Base-by-base conservation (phyloP, 2,329 filamentous ascomycete genomes). In the Didymellaceae sp. region DNA sequence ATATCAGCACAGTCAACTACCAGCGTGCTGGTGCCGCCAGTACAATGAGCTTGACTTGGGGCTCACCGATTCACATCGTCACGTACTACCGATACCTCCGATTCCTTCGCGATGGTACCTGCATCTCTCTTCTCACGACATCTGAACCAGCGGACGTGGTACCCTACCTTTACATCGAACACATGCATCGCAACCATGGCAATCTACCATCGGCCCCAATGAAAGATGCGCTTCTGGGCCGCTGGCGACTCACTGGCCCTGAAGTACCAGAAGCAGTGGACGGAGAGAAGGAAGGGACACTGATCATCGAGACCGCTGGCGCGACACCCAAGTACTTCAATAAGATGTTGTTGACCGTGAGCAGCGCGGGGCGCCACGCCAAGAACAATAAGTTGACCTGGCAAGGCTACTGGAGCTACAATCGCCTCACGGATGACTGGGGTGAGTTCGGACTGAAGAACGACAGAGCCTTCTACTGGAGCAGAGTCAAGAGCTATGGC, bases 31-130 rank as follows among this genome's bases (percentile, higher is more conserved):
- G 94, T 24, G 88, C 88, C 52, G 81, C 86, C 9, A 86, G 85
- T 3, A 81, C 83, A 16, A 87, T 86, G 57, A 86, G 86, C 45
- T 76, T 88, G 14, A 87, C 89, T 1, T 96, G 92, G 90, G 67
- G 69, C 49, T 87, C 83, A 18, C 92, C 92, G 7, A 88, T 97
- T 26, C 91, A 96, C 70, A 95, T 97, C 51, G 91, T 99, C 39
- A 99, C 94, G 0, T 99, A 97, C 76, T 99, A 96, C 77, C 90
- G 94, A 50, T 99, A 97, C 75, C 83, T 99, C 3, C 89, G 94
- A 44, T 94, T 99, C 77, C 94, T 94, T 77, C 89, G 91, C 18
- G 90, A 97, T 72, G 94, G 94, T 21, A 88, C 88, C 1, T 85
- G 83, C 57, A 86, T 97, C 52, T 90, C 86, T 45, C 81, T 99